Evolutionary conservation across 352 stramenopile species (phyloP).

Genomic region (Aphanomyces invadans): DNA sequence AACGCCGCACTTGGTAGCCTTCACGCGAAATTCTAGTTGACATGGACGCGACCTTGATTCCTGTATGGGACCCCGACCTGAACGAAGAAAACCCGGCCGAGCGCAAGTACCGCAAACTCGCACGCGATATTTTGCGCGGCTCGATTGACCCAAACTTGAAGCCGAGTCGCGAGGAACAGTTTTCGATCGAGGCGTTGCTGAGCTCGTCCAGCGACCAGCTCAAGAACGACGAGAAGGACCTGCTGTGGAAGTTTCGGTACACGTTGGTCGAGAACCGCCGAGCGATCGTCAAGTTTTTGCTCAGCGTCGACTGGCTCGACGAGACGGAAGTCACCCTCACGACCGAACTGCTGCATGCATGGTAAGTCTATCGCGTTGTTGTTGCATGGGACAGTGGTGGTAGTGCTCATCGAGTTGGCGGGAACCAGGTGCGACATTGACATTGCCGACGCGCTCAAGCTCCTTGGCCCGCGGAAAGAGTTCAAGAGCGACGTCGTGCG

Average conservation of each 20-base stretch:
- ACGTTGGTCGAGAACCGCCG: slow-evolving; percentile 92
- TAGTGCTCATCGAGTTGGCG: no score
- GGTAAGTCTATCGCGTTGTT: slow-evolving; percentile 25
- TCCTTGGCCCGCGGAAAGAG: slow-evolving; percentile 89
- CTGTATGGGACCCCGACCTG: slow-evolving; percentile 78
- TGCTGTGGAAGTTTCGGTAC: slow-evolving; percentile 96
- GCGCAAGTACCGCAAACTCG: slow-evolving; percentile 97
- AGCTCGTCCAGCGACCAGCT: slow-evolving; percentile 90
- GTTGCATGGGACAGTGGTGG: slow-evolving; percentile 37
- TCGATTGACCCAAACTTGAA: slow-evolving; percentile 97
- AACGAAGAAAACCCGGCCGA: slow-evolving; percentile 90
- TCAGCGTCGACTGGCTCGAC: slow-evolving; percentile 97
- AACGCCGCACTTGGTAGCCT: no score
- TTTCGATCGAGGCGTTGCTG: slow-evolving; percentile 88
- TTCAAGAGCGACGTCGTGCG: slow-evolving; percentile 89
- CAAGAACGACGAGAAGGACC: slow-evolving; percentile 86
- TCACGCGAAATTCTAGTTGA: no score
- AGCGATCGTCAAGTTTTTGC: slow-evolving; percentile 96
- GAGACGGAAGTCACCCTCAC: slow-evolving; percentile 95
- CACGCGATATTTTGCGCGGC: slow-evolving; percentile 92
- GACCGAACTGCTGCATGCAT: slow-evolving; percentile 68
- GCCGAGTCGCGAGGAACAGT: slow-evolving; percentile 92
- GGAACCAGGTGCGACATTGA: slow-evolving; percentile 89
- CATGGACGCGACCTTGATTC: slow-evolving; percentile 48
- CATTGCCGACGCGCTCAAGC: slow-evolving; percentile 96